Evolutionary conservation across 495 filamentous ascomycete species (phyloP).

Genomic region (Podospora pseudocomata): DNA sequence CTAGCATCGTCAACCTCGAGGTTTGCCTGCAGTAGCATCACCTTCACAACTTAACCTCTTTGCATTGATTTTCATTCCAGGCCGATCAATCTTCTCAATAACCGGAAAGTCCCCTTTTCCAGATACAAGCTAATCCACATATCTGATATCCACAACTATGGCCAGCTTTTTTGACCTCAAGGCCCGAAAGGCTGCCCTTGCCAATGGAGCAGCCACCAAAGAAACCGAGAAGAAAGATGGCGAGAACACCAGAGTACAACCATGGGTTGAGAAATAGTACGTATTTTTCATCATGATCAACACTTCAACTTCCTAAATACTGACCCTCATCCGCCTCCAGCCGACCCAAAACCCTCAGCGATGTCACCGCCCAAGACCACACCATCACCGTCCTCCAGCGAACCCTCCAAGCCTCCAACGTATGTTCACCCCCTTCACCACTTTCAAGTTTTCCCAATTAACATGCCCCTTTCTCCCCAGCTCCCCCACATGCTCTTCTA

Average conservation of each 20-base stretch:
- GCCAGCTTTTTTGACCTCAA: slow-evolving; percentile 93
- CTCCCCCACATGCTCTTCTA: slow-evolving; percentile 99
- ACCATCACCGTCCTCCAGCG: slow-evolving; percentile 88
- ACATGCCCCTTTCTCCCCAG: slow-evolving; percentile 38
- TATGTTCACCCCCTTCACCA: slow-evolving; percentile 34
- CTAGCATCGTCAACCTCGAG: not conserved
- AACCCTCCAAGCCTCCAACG: slow-evolving; percentile 91
- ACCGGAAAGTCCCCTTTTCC: not conserved
- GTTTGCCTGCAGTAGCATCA: not conserved
- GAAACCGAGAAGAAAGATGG: slow-evolving; percentile 50
- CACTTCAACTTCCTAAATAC: not conserved
- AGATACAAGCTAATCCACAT: not conserved
- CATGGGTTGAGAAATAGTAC: slow-evolving; percentile 99
- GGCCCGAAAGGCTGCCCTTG: slow-evolving; percentile 79
- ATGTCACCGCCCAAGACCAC: slow-evolving; percentile 98
- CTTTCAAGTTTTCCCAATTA: not conserved
- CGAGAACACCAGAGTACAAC: slow-evolving; percentile 66
- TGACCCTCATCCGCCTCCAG: slow-evolving; percentile 46
- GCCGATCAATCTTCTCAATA: not conserved
- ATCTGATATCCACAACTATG: slow-evolving; percentile 38
- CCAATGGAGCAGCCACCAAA: slow-evolving; percentile 51
- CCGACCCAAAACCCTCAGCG: slow-evolving; percentile 85
- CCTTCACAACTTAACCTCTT: not conserved
- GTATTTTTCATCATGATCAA: slow-evolving; percentile 22
- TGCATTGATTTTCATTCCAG: not conserved